Percentiles rank a stretch among this genome's conserved stretches.
Conservation (phyloP, 306 rosid species). For the Dalbergia cultrata region DNA sequence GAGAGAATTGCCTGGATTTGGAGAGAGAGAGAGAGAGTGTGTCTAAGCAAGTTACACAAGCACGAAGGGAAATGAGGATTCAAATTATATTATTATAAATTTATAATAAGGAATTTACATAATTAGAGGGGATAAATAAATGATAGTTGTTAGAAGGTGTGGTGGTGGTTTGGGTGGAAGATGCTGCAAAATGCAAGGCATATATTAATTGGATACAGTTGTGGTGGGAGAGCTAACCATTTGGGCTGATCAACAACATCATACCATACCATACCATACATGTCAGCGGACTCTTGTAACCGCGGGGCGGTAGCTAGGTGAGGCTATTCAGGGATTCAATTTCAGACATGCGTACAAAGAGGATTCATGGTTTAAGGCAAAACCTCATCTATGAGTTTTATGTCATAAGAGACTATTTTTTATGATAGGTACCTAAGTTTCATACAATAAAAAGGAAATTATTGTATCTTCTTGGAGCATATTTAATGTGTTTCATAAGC, state of each 20-base stretch:
- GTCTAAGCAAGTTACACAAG: neutral
- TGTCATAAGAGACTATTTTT: no score
- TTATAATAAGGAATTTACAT: neutral
- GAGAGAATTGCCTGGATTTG: slow-evolving; percentile 34
- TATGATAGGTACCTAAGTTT: no score
- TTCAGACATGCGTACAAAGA: no score
- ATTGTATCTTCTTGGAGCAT: no score
- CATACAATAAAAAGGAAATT: no score
- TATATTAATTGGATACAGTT: slow-evolving; percentile 63
- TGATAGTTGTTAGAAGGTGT: slow-evolving; percentile 16
- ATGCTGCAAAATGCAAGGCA: slow-evolving; percentile 28
- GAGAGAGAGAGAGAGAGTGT: neutral
- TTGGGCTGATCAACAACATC: slow-evolving; percentile 40
- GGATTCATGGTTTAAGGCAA: no score
- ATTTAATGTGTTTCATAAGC: no score
- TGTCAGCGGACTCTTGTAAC: no score
- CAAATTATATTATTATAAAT: neutral
- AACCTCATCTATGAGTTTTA: no score
- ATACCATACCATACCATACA: neutral
- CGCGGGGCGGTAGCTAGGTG: no score
- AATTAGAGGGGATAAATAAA: neutral
- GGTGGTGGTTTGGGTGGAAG: slow-evolving; percentile 39
- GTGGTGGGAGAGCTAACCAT: slow-evolving; percentile 80
- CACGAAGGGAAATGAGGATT: slow-evolving; percentile 1
- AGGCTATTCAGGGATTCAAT: no score